Evolutionary conservation across 2,329 filamentous ascomycete species (phyloP).

Genomic region (Apiospora hydei): DNA sequence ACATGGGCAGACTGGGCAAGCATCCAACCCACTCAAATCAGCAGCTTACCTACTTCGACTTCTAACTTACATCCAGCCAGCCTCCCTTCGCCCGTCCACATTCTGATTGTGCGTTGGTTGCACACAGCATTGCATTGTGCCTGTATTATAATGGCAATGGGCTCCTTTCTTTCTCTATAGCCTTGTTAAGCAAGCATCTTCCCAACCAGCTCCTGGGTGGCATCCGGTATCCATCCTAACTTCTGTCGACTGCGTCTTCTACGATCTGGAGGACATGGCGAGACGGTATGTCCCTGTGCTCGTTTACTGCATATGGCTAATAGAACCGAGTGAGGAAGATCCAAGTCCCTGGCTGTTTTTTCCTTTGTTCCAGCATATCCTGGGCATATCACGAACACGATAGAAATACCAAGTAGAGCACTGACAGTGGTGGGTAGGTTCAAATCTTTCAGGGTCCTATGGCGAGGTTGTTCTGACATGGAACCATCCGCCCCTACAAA

Average conservation of each 20-base stretch:
- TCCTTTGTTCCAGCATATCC: background rate
- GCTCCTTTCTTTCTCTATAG: background rate
- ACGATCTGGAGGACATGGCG: background rate
- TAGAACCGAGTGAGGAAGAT: background rate
- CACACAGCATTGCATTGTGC: background rate
- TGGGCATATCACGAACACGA: background rate
- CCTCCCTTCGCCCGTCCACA: background rate
- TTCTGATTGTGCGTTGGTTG: background rate
- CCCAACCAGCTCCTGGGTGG: background rate
- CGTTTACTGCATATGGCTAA: background rate
- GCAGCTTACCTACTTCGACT: conserved; percentile 8
- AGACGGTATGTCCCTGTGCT: background rate
- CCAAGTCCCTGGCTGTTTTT: background rate
- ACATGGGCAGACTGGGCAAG: background rate
- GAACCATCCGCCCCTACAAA: background rate
- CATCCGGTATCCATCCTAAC: background rate
- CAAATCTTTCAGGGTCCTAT: background rate
- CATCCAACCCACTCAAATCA: conserved; percentile 6
- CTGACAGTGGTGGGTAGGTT: background rate
- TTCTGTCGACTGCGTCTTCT: background rate
- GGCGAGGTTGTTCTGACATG: background rate
- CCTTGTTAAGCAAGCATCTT: background rate
- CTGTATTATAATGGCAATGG: background rate
- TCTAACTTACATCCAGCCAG: background rate
- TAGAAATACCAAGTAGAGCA: background rate